Percentiles rank a stretch among this genome's conserved stretches.
These are phyloP conservation scores for Suillus americanus DNA, from an alignment of 768 basidiomycete species.

Conservation along the genomic window DNA sequence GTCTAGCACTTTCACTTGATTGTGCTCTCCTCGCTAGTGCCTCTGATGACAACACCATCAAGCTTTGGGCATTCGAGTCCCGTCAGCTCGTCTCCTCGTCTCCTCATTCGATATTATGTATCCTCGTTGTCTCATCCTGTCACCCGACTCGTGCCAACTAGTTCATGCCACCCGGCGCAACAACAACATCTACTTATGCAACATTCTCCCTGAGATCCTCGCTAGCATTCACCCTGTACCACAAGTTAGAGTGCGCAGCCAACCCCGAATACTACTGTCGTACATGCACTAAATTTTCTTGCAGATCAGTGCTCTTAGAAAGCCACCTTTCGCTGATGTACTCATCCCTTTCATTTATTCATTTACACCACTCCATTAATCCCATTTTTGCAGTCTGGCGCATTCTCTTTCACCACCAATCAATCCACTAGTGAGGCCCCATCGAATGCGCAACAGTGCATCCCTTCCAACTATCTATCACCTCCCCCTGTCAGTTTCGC, in stretches of 20 bases:
- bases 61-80: neutral
- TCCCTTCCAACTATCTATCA: too few species aligned
- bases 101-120: neutral
- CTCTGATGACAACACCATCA: neutral
- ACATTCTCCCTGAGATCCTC: neutral
- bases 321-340: neutral
- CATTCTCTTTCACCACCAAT: too few species aligned
- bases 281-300: neutral
- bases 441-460: too few species aligned
- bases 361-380: neutral
- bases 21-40: neutral
- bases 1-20: neutral
- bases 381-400: neutral
- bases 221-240: neutral
- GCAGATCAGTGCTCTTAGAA: neutral
- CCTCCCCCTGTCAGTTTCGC: too few species aligned
- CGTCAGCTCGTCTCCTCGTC: neutral
- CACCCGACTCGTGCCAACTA: neutral
- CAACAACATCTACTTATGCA: neutral
- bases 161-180: neutral
- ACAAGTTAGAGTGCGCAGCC: neutral
- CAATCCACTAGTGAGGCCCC: too few species aligned
- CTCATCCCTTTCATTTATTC: neutral
- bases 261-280: neutral
- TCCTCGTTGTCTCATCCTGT: neutral